These are phyloP conservation scores for Pichia sp. DNA, from an alignment of 1,139 yeast species.

Conservation along the genomic window DNA sequence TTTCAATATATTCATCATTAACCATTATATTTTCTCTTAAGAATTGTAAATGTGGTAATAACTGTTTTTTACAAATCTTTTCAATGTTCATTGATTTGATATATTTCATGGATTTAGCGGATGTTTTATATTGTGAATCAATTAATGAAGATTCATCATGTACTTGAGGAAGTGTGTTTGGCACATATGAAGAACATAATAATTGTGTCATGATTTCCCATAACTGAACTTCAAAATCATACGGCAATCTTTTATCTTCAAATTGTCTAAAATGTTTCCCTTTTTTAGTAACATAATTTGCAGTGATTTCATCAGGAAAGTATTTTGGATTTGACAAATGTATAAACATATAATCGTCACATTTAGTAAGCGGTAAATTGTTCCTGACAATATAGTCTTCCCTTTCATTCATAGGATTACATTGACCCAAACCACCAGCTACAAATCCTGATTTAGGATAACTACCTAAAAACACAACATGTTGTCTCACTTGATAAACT, in stretches of 20 bases:
- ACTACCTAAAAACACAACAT: slow-evolving; percentile 46
- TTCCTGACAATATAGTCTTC: slow-evolving; percentile 21
- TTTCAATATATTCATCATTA: not conserved
- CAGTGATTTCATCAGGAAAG: slow-evolving; percentile 43
- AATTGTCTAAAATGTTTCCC: slow-evolving; percentile 24
- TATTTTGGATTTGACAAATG: slow-evolving; percentile 64
- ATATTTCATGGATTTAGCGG: slow-evolving; percentile 27
- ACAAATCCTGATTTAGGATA: slow-evolving; percentile 34
- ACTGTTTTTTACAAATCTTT: slow-evolving; percentile 25
- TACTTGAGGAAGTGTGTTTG: slow-evolving; percentile 6
- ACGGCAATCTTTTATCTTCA: slow-evolving; percentile 26
- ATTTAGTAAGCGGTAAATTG: slow-evolving; percentile 14
- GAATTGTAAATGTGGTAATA: slow-evolving; percentile 30
- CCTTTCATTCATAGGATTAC: slow-evolving; percentile 39
- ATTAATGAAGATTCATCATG: slow-evolving; percentile 16
- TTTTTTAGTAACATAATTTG: slow-evolving; percentile 36
- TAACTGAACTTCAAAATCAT: slow-evolving; percentile 33
- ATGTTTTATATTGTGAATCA: slow-evolving; percentile 16
- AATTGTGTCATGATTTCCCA: slow-evolving; percentile 33
- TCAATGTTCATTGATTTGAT: slow-evolving; percentile 23
- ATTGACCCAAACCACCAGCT: slow-evolving; percentile 57
- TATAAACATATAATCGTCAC: slow-evolving; percentile 38
- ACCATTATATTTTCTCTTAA: slow-evolving; percentile 16
- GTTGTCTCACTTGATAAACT: slow-evolving; percentile 47
- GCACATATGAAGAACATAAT: slow-evolving; percentile 28